phyloP scores from a whole-genome alignment of 148 eudicot species.

The Chenopodium berlandieri region DNA sequence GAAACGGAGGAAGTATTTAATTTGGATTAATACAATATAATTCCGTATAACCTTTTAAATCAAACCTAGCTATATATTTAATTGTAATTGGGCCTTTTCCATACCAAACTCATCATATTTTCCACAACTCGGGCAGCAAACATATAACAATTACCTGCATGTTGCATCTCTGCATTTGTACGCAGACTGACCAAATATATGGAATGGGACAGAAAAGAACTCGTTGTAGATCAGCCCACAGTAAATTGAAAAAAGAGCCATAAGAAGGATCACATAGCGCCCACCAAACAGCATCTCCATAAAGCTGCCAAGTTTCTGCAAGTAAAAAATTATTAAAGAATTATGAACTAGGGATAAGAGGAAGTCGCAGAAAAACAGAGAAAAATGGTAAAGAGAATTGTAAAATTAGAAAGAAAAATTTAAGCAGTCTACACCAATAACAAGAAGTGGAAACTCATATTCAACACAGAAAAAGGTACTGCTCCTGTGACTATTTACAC shows the following conservation, averaged over 20 bases:
- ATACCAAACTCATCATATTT: not conserved
- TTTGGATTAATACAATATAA: too few relatives aligned
- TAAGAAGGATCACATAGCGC: constrained; percentile 84
- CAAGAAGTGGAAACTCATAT: not conserved
- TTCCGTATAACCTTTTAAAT: too few relatives aligned
- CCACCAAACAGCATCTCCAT: constrained; percentile 99
- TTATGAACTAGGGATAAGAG: not conserved
- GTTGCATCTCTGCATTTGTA: constrained; percentile 84
- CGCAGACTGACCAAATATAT: constrained; percentile 92
- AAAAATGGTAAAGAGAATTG: not conserved
- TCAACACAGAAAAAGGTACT: not conserved
- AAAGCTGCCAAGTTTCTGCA: constrained; percentile 96
- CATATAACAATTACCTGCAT: constrained; percentile 58
- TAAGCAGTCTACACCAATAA: not conserved
- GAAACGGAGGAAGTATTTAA: too few relatives aligned
- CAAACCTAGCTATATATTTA: too few relatives aligned
- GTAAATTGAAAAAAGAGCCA: constrained; percentile 91
- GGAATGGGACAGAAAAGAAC: constrained; percentile 92
- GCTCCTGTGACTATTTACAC: not conserved
- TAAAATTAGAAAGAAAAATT: not conserved
- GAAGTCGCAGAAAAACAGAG: not conserved
- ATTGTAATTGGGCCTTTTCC: not conserved
- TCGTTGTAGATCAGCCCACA: constrained; percentile 97
- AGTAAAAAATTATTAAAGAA: constrained; percentile 7
- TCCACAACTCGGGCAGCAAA: not conserved